Evolutionary conservation across 495 filamentous ascomycete species (phyloP).

Genomic region (Penicillium tannophilum): DNA sequence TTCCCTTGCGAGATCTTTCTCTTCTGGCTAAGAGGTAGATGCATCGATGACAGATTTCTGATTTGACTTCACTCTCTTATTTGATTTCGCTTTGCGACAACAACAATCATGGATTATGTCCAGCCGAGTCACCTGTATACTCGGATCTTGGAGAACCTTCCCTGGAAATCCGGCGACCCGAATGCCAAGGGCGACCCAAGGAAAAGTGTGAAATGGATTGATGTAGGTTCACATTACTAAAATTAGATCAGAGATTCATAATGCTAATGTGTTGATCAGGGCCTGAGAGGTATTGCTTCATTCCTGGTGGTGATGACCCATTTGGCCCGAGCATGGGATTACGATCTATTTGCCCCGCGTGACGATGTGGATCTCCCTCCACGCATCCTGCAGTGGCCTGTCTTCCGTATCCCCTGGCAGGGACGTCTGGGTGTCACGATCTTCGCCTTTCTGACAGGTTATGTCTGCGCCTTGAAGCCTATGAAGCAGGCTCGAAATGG

Average conservation of each 20-base stretch:
- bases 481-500: conserved; percentile 60
- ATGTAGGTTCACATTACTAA: conserved; percentile 47
- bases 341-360: conserved; percentile 57
- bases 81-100: not conserved
- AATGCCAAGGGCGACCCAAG: conserved; percentile 37
- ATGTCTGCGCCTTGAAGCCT: conserved; percentile 68
- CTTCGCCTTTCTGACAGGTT: conserved; percentile 68
- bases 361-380: conserved; percentile 48
- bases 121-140: conserved; percentile 33
- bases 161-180: conserved; percentile 37
- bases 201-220: conserved; percentile 71
- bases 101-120: conserved; percentile 27
- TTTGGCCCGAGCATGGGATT: conserved; percentile 61
- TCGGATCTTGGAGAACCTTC: conserved; percentile 34
- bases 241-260: not conserved
- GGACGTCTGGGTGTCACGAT: conserved; percentile 66
- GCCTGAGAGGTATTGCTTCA: conserved; percentile 65
- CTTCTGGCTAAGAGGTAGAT: conserved; percentile 21
- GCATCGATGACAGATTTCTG: conserved; percentile 17
- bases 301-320: conserved; percentile 66
- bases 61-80: conserved; percentile 1
- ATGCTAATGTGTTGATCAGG: conserved; percentile 37
- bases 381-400: conserved; percentile 59
- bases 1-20: conserved; percentile 14
- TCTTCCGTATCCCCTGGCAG: conserved; percentile 64